Evolutionary conservation across 2,329 filamentous ascomycete genomes (phyloP), one percentile per base, ranked within the genome.

Genomic region (Phyllachora maydis): DNA sequence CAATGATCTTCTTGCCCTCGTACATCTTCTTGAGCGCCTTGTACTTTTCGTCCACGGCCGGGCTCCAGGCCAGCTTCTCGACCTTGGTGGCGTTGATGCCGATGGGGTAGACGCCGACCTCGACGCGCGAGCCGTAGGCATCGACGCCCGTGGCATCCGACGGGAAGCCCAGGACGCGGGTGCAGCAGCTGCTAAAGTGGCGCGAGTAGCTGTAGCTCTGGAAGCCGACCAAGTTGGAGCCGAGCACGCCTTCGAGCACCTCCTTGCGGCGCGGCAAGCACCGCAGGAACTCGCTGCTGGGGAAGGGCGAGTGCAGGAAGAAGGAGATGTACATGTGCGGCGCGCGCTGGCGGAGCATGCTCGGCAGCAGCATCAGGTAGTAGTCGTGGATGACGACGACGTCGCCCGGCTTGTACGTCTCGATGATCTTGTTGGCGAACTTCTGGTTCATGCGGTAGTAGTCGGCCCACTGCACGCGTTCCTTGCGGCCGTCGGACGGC

Each of bases 181-280:
- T 90, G 49, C 83, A 93, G 50, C 83, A 93, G 33, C 81, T 92
- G 18, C 81, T 69, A 45, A 95, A 95, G 46, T 95, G 85, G 13
- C 83, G 70, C 9, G 83, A 85, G 47, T 92, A 95, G 45, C 82
- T 88, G 52, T 82, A 88, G 6, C 82, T 88, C 48, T 95, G 85
- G 52, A 95, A 93, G 1, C 82, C 83, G 31, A 95, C 68, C 54
- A 95, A 71, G 46, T 93, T 93, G 26, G 85, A 68, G 11, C 85
- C 83, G 19, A 95, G 58, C 22, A 92, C 70, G 23, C 88, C 88
- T 35, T 88, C 81, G 9, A 95, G 56, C 8, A 95, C 62, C 43
- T 93, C 82, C 47, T 91, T 92, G 35, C 85, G 68, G 32, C 79
- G 69, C 18, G 79, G 77, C 26, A 93, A 56, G 45, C 83, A 92